These are phyloP conservation scores for Hypomontagnella submonticulosa DNA, from an alignment of 495 filamentous ascomycete genomes.

Conservation along the genomic window DNA sequence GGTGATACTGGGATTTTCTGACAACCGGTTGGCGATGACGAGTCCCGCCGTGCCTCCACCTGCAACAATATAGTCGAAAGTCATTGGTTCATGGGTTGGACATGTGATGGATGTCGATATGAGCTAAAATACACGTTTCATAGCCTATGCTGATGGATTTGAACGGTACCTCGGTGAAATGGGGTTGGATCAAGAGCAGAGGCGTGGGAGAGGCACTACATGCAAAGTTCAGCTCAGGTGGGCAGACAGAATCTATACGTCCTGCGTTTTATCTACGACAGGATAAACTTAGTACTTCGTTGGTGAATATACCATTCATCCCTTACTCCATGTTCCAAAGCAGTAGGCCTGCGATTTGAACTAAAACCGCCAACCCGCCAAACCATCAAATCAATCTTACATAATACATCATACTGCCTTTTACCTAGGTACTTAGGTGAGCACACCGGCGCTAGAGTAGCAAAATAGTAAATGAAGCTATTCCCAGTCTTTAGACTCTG, in stretches of 20 bases:
- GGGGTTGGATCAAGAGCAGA: not conserved
- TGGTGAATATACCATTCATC: too few relatives aligned
- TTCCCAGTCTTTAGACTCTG: too few relatives aligned
- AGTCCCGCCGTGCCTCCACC: conserved; percentile 1
- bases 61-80: conserved; percentile 1
- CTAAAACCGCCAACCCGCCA: too few relatives aligned
- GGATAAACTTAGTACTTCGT: too few relatives aligned
- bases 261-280: too few relatives aligned
- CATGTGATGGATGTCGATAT: not conserved
- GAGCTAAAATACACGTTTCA: conserved; percentile 2
- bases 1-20: conserved; percentile 1
- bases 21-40: conserved; percentile 2
- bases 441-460: too few relatives aligned
- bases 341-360: too few relatives aligned
- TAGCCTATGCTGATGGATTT: not conserved
- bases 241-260: not conserved
- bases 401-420: too few relatives aligned
- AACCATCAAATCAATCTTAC: too few relatives aligned
- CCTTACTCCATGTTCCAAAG: too few relatives aligned
- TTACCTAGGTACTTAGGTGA: too few relatives aligned
- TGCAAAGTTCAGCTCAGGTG: conserved; percentile 2
- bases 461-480: too few relatives aligned
- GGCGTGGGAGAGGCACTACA: not conserved
- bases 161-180: not conserved
- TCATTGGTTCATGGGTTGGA: not conserved